Conservation (phyloP, 2,329 filamentous ascomycete species). For the Macrophomina phaseolina region DNA sequence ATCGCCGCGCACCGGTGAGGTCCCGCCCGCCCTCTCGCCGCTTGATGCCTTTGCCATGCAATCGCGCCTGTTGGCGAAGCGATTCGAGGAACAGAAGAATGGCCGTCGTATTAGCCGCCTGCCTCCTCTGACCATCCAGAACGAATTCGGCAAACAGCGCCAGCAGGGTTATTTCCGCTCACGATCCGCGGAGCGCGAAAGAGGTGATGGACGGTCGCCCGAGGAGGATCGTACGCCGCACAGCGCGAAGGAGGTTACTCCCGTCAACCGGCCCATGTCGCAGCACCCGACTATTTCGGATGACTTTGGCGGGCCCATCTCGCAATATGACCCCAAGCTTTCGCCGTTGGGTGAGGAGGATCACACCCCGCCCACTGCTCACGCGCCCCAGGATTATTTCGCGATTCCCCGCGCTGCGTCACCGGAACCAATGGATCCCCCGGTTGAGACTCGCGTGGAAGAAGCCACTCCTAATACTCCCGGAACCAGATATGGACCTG, state of each 20-base stretch:
- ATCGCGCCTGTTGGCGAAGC: slow-evolving; percentile 82
- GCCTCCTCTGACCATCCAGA: slow-evolving; percentile 80
- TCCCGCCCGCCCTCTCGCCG: slow-evolving; percentile 88
- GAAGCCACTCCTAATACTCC: slow-evolving; percentile 51
- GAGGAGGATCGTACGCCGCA: slow-evolving; percentile 35
- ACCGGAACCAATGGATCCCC: slow-evolving; percentile 51
- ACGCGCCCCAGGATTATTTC: slow-evolving; percentile 48
- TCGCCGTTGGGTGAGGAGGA: slow-evolving; percentile 44
- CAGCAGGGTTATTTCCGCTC: slow-evolving; percentile 83
- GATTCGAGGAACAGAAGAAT: slow-evolving; percentile 74
- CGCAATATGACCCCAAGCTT: slow-evolving; percentile 41
- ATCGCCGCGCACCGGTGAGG: slow-evolving; percentile 59
- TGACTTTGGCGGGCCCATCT: slow-evolving; percentile 36
- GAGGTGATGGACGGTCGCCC: slow-evolving; percentile 55
- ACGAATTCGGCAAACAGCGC: slow-evolving; percentile 73
- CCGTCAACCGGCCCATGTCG: slow-evolving; percentile 42
- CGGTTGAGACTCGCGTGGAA: slow-evolving; percentile 40
- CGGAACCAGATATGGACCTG: slow-evolving; percentile 36
- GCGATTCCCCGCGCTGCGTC: slow-evolving; percentile 52
- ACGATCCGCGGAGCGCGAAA: slow-evolving; percentile 64
- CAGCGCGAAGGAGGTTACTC: slow-evolving; percentile 34
- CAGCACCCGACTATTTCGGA: slow-evolving; percentile 44
- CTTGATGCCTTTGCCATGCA: slow-evolving; percentile 95
- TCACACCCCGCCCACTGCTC: slow-evolving; percentile 31
- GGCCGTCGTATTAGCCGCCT: slow-evolving; percentile 84